These are phyloP conservation scores for Volvox carteri DNA, from an alignment of 163 green algal genomes.

Conservation along the genomic window DNA sequence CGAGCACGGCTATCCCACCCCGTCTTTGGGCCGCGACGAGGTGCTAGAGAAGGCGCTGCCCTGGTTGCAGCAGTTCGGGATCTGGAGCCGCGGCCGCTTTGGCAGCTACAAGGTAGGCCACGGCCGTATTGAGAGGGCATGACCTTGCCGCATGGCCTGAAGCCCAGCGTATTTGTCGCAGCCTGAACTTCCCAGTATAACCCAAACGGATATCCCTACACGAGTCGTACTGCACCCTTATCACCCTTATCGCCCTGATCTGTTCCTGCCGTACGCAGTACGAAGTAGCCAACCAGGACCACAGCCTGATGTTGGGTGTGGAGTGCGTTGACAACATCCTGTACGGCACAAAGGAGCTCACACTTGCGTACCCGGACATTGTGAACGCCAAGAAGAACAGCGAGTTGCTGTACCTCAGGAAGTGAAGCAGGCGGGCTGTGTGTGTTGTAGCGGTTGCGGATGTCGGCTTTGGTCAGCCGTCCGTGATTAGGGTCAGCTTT, in stretches of 20 bases:
- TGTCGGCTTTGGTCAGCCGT: no score
- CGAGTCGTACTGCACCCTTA: no score
- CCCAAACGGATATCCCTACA: no score
- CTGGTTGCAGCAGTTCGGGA: constrained; percentile 83
- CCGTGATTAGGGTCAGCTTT: no score
- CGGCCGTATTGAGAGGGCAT: no score
- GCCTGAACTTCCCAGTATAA: no score
- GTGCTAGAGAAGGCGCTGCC: constrained; percentile 89
- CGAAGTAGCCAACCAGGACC: constrained; percentile 95
- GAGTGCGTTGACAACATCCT: constrained; percentile 94
- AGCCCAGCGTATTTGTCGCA: no score
- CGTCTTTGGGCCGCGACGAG: constrained; percentile 81
- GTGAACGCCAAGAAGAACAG: constrained; percentile 90
- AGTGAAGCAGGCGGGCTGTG: constrained; percentile 34
- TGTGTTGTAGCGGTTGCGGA: no score
- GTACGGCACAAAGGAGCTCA: constrained; percentile 88
- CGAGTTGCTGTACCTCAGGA: constrained; percentile 69
- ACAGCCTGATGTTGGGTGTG: constrained; percentile 93
- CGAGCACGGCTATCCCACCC: constrained; percentile 90
- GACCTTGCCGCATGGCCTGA: no score
- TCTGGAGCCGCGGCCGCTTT: constrained; percentile 93
- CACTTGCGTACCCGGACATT: constrained; percentile 87
- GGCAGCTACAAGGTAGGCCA: constrained; percentile 89
- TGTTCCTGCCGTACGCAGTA: constrained; percentile 74
- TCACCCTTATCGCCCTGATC: no score